These are phyloP conservation scores for Suhomyces anneliseae DNA, from an alignment of 1,139 yeast genomes.

Conservation along the genomic window DNA sequence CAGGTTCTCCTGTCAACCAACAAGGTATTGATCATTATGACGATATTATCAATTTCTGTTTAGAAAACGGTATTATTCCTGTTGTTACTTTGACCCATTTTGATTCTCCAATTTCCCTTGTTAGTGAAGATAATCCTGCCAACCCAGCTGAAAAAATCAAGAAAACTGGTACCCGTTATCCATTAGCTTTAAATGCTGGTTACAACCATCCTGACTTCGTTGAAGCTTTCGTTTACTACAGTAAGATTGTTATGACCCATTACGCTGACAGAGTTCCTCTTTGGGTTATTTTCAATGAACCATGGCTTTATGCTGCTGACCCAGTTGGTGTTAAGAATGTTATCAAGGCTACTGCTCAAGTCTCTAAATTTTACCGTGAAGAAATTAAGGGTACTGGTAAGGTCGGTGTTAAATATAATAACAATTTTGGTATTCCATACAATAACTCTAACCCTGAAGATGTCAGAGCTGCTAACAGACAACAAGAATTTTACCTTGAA, in stretches of 20 bases:
- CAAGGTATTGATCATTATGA: conserved; percentile 35
- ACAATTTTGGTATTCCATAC: conserved; percentile 20
- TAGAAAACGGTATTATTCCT: conserved; percentile 30
- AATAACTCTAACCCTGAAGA: conserved; percentile 19
- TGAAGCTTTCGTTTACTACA: conserved; percentile 33
- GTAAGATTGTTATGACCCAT: conserved; percentile 30
- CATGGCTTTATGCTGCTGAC: conserved; percentile 21
- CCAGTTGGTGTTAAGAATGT: conserved; percentile 28
- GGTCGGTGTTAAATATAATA: conserved; percentile 23
- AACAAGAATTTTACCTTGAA: conserved; percentile 26
- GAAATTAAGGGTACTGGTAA: conserved; percentile 27
- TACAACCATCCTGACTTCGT: conserved; percentile 26
- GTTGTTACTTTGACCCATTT: conserved; percentile 36
- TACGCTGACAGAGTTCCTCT: conserved; percentile 33
- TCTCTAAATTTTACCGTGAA: conserved; percentile 28
- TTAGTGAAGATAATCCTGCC: neutral
- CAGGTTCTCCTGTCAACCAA: conserved; percentile 31
- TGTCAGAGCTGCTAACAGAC: conserved; percentile 27
- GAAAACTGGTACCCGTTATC: neutral
- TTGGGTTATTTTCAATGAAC: conserved; percentile 37
- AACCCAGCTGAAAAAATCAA: neutral
- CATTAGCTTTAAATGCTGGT: conserved; percentile 21
- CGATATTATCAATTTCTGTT: conserved; percentile 30
- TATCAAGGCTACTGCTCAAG: conserved; percentile 28
- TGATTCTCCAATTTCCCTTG: conserved; percentile 26